Conservation (phyloP, 495 filamentous ascomycete species). For the Xeromyces bisporus region DNA sequence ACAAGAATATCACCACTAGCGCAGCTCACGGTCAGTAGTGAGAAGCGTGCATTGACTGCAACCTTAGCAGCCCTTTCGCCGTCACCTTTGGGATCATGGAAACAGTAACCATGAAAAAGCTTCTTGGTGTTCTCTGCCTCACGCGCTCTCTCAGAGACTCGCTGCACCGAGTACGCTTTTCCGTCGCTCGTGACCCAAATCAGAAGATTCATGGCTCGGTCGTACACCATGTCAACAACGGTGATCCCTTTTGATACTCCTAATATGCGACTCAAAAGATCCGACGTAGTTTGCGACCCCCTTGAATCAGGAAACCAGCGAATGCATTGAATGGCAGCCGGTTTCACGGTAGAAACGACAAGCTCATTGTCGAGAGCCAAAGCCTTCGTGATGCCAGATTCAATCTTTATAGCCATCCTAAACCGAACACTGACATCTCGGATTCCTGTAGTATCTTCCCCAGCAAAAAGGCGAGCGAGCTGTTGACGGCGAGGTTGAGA, state of each 20-base stretch:
- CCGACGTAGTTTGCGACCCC: slow-evolving; percentile 76
- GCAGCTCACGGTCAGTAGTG: slow-evolving; percentile 76
- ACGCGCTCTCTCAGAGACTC: slow-evolving; percentile 22
- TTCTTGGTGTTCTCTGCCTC: slow-evolving; percentile 32
- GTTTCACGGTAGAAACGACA: slow-evolving; percentile 83
- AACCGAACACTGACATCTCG: slow-evolving; percentile 79
- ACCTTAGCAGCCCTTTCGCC: slow-evolving; percentile 49
- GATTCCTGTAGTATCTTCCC: slow-evolving; percentile 58
- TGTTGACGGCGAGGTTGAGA: slow-evolving; percentile 57
- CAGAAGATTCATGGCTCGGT: slow-evolving; percentile 90
- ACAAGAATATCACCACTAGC: slow-evolving; percentile 63
- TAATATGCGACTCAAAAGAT: slow-evolving; percentile 71
- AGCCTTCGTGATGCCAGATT: slow-evolving; percentile 80
- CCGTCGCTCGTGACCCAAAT: slow-evolving; percentile 90
- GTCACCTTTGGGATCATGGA: slow-evolving; percentile 51
- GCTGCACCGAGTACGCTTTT: slow-evolving; percentile 81
- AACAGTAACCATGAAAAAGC: slow-evolving; percentile 80
- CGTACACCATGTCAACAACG: slow-evolving; percentile 78
- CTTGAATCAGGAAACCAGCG: slow-evolving; percentile 73
- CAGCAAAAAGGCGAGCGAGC: slow-evolving; percentile 41
- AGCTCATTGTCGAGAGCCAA: slow-evolving; percentile 86
- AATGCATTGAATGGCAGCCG: slow-evolving; percentile 89
- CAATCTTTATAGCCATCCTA: slow-evolving; percentile 94
- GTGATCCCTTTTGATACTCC: slow-evolving; percentile 64
- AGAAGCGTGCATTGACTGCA: slow-evolving; percentile 86